Percentiles rank a stretch among this genome's conserved stretches.
Evolutionary conservation across 2,329 filamentous ascomycete species (phyloP).

Genomic region (Fusarium paranaense): DNA sequence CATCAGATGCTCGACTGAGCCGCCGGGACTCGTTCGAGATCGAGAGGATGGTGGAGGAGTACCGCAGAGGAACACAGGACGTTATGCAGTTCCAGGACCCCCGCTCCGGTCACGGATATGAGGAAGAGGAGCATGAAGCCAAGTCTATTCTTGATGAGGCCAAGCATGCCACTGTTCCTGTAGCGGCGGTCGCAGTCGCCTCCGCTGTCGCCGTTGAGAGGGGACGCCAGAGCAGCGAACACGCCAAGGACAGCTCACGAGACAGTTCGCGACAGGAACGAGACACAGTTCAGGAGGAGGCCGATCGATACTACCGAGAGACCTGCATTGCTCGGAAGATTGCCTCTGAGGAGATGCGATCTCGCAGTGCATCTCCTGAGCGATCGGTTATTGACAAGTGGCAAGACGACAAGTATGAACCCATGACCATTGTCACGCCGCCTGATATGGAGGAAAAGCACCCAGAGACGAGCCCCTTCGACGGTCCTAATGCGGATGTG

Average conservation of each 20-base stretch:
- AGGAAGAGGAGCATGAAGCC: constrained; percentile 58
- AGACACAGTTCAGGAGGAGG: constrained; percentile 67
- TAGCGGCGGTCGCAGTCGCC: constrained; percentile 60
- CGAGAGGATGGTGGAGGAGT: constrained; percentile 49
- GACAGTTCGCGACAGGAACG: constrained; percentile 50
- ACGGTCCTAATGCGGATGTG: constrained; percentile 73
- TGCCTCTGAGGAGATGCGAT: constrained; percentile 64
- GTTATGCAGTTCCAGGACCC: constrained; percentile 33
- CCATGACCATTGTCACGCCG: constrained; percentile 65
- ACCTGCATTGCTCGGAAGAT: constrained; percentile 65
- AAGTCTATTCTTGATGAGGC: constrained; percentile 59
- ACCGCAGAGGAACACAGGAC: constrained; percentile 39
- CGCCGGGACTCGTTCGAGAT: constrained; percentile 64
- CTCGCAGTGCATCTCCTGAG: constrained; percentile 63
- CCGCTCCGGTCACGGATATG: constrained; percentile 41
- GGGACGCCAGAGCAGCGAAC: constrained; percentile 37
- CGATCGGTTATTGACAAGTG: constrained; percentile 68
- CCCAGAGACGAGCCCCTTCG: constrained; percentile 62
- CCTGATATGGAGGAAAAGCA: constrained; percentile 61
- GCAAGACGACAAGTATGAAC: constrained; percentile 51
- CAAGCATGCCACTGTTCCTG: constrained; percentile 61
- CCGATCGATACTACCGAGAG: constrained; percentile 69
- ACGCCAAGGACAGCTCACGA: constrained; percentile 36
- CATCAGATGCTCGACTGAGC: constrained; percentile 55
- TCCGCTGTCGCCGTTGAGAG: constrained; percentile 60